Conservation (phyloP, 768 basidiomycete genomes). For the Boletellus ananiceps region DNA sequence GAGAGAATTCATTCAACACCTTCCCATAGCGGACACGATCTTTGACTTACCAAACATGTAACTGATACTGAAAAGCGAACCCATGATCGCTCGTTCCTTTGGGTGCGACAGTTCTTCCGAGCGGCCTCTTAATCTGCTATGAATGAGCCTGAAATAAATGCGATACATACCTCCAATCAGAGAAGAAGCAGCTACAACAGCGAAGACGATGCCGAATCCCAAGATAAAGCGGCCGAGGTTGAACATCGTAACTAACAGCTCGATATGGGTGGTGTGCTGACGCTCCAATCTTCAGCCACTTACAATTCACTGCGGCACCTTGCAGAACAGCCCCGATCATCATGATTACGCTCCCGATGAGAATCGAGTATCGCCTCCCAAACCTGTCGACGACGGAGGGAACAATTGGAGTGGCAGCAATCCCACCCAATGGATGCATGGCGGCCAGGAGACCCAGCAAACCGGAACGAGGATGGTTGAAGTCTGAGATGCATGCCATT, state of each 20-base stretch:
- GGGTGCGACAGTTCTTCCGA: conserved; percentile 12
- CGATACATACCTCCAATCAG: conserved; percentile 2
- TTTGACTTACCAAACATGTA: conserved; percentile 1
- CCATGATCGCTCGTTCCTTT: conserved; percentile 9
- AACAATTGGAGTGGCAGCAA: neutral
- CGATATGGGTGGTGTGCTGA: neutral
- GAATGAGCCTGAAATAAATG: too few species aligned
- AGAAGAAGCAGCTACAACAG: conserved; percentile 3
- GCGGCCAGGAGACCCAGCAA: conserved; percentile 35
- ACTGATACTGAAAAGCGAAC: neutral
- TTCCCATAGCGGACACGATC: neutral
- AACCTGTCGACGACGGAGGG: neutral
- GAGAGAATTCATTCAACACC: neutral
- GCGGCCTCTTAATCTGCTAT: too few species aligned
- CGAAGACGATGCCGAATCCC: conserved; percentile 1
- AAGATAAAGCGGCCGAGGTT: conserved; percentile 4
- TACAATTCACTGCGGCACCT: neutral
- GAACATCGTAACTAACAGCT: conserved; percentile 5
- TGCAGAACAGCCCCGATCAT: neutral
- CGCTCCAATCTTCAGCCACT: neutral
- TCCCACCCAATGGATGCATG: neutral
- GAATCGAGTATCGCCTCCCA: neutral
- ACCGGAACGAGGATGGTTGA: conserved; percentile 47
- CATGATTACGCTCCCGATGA: neutral
- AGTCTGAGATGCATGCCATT: conserved; percentile 37